phyloP scores from a whole-genome alignment of 768 basidiomycete species.

The Leccinum subtestaceum region DNA sequence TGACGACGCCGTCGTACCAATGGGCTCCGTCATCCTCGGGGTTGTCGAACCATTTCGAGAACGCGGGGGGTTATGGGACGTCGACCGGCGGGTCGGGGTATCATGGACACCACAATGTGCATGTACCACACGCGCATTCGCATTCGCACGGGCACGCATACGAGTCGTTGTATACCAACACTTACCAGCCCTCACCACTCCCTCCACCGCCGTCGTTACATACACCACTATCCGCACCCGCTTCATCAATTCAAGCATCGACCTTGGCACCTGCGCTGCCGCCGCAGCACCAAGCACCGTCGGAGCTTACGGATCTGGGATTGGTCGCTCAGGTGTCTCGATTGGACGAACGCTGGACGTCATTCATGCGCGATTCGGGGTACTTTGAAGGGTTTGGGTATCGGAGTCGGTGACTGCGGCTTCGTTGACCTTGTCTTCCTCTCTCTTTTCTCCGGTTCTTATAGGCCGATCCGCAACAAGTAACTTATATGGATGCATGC shows the following conservation, averaged over 20 bases:
- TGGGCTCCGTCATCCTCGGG: slow-evolving; percentile 16
- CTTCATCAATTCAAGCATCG: background rate
- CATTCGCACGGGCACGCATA: background rate
- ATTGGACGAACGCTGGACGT: slow-evolving; percentile 57
- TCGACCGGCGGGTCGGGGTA: background rate
- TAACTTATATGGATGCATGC: background rate
- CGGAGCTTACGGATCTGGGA: slow-evolving; percentile 58
- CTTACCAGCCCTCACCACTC: slow-evolving; percentile 1
- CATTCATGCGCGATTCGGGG: slow-evolving; percentile 59
- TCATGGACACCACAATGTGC: background rate
- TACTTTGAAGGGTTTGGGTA: slow-evolving; percentile 38
- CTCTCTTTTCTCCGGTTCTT: background rate
- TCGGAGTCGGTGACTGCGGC: slow-evolving; percentile 19
- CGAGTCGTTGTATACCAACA: background rate
- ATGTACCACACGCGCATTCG: slow-evolving; percentile 16
- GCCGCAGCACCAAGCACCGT: slow-evolving; percentile 20
- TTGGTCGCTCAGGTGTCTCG: slow-evolving; percentile 54
- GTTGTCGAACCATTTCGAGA: slow-evolving; percentile 2
- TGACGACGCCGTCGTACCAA: slow-evolving; percentile 11
- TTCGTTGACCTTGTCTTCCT: background rate
- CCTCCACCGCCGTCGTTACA: background rate
- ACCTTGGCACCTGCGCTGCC: background rate
- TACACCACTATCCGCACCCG: background rate
- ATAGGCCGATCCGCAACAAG: background rate
- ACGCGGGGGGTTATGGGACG: background rate